These are phyloP conservation scores for Henckelia pumila DNA, from an alignment of 257 asterid genomes.

Conservation along the genomic window DNA sequence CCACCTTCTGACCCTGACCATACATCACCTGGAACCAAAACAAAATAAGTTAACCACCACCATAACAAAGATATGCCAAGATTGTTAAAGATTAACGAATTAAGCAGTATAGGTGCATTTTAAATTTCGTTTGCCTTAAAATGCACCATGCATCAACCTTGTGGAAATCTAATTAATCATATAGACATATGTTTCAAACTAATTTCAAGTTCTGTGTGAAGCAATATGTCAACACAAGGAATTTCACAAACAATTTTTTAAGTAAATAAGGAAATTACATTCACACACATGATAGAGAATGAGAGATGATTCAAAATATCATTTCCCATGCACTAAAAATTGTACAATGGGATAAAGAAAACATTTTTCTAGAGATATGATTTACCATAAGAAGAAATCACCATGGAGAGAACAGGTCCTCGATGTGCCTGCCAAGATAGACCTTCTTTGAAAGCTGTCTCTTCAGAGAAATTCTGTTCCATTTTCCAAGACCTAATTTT, in stretches of 20 bases:
- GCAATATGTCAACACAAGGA: neutral
- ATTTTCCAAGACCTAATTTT: conserved; percentile 85
- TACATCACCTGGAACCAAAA: conserved; percentile 62
- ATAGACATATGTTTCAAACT: neutral
- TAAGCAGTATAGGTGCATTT: neutral
- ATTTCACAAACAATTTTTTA: neutral
- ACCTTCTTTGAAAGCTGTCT: conserved; percentile 63
- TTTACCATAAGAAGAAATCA: conserved; percentile 78
- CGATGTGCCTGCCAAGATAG: conserved; percentile 95
- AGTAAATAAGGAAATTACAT: neutral
- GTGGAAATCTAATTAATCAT: neutral
- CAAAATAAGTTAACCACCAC: conserved; percentile 5
- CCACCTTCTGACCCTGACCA: conserved; percentile 97
- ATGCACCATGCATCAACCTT: no score
- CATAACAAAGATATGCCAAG: neutral
- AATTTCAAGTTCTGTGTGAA: neutral
- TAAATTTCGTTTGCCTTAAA: no score
- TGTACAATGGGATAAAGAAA: neutral
- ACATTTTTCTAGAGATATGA: neutral
- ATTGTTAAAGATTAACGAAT: neutral
- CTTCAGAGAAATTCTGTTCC: conserved; percentile 60
- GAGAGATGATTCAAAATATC: neutral
- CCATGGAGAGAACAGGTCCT: conserved; percentile 72
- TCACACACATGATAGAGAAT: neutral
- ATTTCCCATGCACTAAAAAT: neutral